A percentile compares a stretch with the other conserved stretches of the same genome.
phyloP scores from a whole-genome alignment of 106 monocot genomes.

The Gastrodia elata region DNA sequence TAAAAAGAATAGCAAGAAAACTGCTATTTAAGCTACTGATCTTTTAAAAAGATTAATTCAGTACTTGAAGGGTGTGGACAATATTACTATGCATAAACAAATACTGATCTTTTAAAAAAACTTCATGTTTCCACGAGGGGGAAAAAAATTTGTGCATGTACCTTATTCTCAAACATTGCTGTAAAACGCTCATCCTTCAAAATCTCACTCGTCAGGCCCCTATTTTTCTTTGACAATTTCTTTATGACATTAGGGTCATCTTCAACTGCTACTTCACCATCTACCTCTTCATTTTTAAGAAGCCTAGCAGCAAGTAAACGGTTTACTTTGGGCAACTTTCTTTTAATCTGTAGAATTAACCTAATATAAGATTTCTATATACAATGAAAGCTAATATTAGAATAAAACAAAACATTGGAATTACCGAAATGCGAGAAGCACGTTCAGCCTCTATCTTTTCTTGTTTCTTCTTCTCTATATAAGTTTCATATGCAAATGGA shows the following conservation, averaged over 20 bases:
- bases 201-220: constrained; percentile 39
- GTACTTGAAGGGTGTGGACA: background rate
- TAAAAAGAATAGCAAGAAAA: background rate
- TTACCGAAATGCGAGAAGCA: constrained; percentile 77
- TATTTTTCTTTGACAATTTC: constrained; percentile 63
- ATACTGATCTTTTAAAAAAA: no score
- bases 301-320: constrained; percentile 50
- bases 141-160: constrained; percentile 6
- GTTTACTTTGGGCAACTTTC: constrained; percentile 83
- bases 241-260: constrained; percentile 30
- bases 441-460: constrained; percentile 76
- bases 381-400: constrained; percentile 9
- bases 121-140: background rate
- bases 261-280: constrained; percentile 24
- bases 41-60: background rate
- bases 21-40: background rate
- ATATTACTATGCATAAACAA: background rate
- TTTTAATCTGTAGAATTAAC: constrained; percentile 43
- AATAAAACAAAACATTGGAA: constrained; percentile 5
- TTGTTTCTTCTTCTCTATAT: constrained; percentile 54
- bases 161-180: constrained; percentile 78
- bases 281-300: constrained; percentile 52
- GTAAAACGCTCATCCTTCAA: constrained; percentile 68
- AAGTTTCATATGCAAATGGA: constrained; percentile 55
- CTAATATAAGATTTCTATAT: background rate